Conservation (phyloP, 148 eudicot genomes). For the Arbutus unedo region DNA sequence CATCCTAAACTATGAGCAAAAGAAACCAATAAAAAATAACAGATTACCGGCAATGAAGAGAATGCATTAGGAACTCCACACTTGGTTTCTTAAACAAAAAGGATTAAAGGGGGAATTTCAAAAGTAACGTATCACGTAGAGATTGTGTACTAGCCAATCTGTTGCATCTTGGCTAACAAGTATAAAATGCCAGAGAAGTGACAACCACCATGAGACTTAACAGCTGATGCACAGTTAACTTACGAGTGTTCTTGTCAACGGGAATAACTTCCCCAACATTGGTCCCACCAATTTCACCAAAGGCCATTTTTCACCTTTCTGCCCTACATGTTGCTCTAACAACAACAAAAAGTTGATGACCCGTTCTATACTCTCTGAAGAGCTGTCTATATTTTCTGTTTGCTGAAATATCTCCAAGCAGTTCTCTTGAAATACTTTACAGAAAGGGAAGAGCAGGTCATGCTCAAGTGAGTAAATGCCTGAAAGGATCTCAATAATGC, state of each 20-base stretch:
- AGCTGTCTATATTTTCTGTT: conserved; percentile 30
- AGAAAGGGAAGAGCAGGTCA: conserved; percentile 50
- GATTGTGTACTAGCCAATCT: neutral
- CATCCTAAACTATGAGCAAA: neutral
- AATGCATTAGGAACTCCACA: conserved; percentile 7
- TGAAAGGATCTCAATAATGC: conserved; percentile 75
- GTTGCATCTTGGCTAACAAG: neutral
- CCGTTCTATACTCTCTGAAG: conserved; percentile 33
- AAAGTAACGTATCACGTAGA: neutral
- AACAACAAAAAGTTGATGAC: conserved; percentile 44
- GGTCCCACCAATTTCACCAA: conserved; percentile 69
- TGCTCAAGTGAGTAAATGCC: conserved; percentile 41
- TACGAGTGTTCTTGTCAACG: conserved; percentile 56
- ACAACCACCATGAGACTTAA: neutral
- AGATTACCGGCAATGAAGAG: neutral
- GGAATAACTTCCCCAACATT: conserved; percentile 54
- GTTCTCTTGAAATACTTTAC: conserved; percentile 55
- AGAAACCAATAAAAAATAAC: neutral
- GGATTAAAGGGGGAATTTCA: neutral
- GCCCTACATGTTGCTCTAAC: conserved; percentile 50
- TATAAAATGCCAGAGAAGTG: neutral
- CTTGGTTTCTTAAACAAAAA: neutral
- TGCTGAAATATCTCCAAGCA: conserved; percentile 56
- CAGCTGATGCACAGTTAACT: conserved; percentile 27
- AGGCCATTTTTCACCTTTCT: conserved; percentile 77